Conservation (phyloP, 306 rosid species). For the Trichosanthes cucumerina region DNA sequence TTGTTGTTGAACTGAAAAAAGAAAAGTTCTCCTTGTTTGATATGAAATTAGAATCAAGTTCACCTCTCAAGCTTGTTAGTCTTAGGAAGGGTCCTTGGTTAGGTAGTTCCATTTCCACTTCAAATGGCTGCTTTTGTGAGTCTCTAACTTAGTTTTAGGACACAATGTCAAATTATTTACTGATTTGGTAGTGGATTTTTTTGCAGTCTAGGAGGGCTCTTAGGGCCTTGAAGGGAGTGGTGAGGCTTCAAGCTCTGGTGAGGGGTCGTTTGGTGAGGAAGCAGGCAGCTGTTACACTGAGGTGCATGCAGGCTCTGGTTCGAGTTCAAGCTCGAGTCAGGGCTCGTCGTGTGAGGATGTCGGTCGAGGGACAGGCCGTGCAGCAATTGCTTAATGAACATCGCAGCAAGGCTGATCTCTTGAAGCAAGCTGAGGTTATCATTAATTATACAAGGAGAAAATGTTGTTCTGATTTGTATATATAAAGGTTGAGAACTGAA, state of each 20-base stretch:
- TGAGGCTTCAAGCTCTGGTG: conserved; percentile 94
- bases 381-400: conserved; percentile 59
- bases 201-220: conserved; percentile 87
- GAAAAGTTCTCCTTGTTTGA: not conserved
- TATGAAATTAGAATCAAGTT: not conserved
- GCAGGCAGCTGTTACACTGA: conserved; percentile 92
- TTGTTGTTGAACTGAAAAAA: too few relatives aligned
- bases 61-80: not conserved
- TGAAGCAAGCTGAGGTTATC: conserved; percentile 81
- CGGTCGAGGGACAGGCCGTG: conserved; percentile 85
- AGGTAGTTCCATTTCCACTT: not conserved
- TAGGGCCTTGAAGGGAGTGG: conserved; percentile 91
- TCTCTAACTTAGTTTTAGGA: not conserved
- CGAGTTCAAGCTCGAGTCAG: conserved; percentile 94
- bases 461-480: not conserved
- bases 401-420: conserved; percentile 57
- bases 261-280: conserved; percentile 91
- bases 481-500: not conserved
- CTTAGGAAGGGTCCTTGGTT: not conserved
- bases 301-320: conserved; percentile 98
- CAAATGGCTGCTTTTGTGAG: not conserved
- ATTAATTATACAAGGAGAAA: not conserved
- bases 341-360: conserved; percentile 91
- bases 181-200: not conserved
- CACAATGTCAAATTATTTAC: not conserved